A percentile compares a stretch with the other conserved stretches of the same genome.
Conservation (phyloP, 2,329 filamentous ascomycete species). For the Pyrenochaeta sp. region DNA sequence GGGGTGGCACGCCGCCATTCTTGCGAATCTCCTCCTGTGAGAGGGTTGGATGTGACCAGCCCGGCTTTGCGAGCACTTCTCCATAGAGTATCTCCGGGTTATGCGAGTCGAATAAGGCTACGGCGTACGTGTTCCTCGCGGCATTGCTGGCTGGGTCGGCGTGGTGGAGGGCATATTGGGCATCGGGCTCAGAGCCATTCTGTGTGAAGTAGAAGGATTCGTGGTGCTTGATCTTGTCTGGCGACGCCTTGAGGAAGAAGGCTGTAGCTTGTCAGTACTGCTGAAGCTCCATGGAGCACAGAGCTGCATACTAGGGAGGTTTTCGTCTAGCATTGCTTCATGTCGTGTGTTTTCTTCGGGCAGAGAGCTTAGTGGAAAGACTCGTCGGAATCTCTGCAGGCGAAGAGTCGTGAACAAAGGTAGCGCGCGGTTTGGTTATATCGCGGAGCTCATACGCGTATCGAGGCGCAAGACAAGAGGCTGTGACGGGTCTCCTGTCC, state of each 20-base stretch:
- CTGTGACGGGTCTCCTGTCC: neutral
- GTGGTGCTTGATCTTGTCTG: conserved; percentile 61
- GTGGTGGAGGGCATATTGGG: conserved; percentile 82
- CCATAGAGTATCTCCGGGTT: conserved; percentile 84
- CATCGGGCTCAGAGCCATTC: conserved; percentile 79
- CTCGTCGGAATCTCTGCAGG: neutral
- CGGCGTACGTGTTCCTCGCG: conserved; percentile 84
- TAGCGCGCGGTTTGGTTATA: neutral
- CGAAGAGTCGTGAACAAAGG: neutral
- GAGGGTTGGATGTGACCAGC: conserved; percentile 84
- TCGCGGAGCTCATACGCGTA: neutral
- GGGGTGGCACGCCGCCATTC: conserved; percentile 70
- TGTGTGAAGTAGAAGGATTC: conserved; percentile 66
- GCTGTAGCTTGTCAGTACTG: conserved; percentile 56
- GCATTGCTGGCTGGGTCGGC: conserved; percentile 74
- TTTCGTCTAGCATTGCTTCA: conserved; percentile 84
- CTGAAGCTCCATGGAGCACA: neutral
- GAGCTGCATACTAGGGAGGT: conserved; percentile 72
- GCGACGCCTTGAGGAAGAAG: conserved; percentile 67
- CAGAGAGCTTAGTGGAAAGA: neutral
- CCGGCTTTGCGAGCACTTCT: conserved; percentile 83
- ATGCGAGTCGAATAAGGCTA: conserved; percentile 83
- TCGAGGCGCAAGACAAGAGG: neutral
- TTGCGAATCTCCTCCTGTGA: conserved; percentile 81
- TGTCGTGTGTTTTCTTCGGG: conserved; percentile 5